Conservation (phyloP, 2,329 filamentous ascomycete species). For the Nemania sp. region DNA sequence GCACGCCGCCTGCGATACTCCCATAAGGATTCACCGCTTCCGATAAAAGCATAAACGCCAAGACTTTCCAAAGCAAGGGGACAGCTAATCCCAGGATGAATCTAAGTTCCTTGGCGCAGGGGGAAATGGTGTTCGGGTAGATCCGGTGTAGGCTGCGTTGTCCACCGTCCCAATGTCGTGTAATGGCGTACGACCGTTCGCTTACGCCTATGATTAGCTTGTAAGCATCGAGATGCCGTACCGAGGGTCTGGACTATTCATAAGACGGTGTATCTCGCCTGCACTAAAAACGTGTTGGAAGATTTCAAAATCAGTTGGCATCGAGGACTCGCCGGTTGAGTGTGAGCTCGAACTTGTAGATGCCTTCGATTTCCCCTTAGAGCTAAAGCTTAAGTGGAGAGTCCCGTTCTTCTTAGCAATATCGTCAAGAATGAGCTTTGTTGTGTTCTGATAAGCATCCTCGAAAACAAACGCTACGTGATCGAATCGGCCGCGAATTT, state of each 20-base stretch:
- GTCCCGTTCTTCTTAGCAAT: constrained; percentile 64
- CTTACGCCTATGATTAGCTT: constrained; percentile 25
- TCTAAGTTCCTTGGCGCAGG: constrained; percentile 26
- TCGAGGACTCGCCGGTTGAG: constrained; percentile 38
- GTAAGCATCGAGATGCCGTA: constrained; percentile 64
- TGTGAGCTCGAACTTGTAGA: constrained; percentile 50
- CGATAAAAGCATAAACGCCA: constrained; percentile 36
- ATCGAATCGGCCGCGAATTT: constrained; percentile 70
- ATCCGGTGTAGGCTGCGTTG: constrained; percentile 44
- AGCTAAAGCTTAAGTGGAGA: constrained; percentile 42
- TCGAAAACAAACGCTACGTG: constrained; percentile 75
- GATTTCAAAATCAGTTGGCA: constrained; percentile 62
- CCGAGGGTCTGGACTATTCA: constrained; percentile 65
- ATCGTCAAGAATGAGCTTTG: constrained; percentile 66
- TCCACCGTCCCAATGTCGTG: constrained; percentile 44
- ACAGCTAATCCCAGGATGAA: constrained; percentile 29
- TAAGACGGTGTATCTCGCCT: constrained; percentile 62
- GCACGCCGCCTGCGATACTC: constrained; percentile 31
- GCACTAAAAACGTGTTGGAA: constrained; percentile 66
- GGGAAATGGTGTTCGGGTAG: constrained; percentile 39
- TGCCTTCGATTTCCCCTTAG: constrained; percentile 50
- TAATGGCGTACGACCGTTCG: constrained; percentile 46
- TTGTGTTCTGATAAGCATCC: constrained; percentile 65
- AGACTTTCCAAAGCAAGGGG: constrained; percentile 32
- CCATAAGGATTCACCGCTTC: constrained; percentile 18